A percentile compares a stretch with the other conserved stretches of the same genome.
Evolutionary conservation across 768 basidiomycete species (phyloP).

Genomic region (Leccinellum rugosiceps): DNA sequence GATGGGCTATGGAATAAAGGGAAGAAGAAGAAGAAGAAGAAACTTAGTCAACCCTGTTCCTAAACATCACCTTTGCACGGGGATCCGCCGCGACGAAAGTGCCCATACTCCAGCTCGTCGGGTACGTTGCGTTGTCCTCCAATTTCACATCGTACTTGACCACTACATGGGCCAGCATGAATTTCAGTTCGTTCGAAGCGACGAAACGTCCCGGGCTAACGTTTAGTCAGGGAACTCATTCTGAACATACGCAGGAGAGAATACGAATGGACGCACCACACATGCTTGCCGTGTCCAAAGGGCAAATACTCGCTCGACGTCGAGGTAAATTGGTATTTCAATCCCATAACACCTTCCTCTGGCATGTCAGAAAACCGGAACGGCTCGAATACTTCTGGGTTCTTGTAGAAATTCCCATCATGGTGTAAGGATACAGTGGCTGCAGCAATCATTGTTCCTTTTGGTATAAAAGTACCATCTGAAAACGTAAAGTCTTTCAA

Average conservation of each 20-base stretch:
- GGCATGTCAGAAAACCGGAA: neutral
- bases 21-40: neutral
- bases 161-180: constrained; percentile 45
- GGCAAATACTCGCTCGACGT: neutral
- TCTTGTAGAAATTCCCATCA: neutral
- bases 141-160: constrained; percentile 23
- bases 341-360: neutral
- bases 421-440: neutral
- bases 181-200: constrained; percentile 42
- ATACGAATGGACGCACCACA: neutral
- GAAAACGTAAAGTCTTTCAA: neutral
- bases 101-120: neutral
- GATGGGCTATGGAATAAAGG: neutral
- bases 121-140: constrained; percentile 1
- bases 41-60: constrained; percentile 6
- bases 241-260: neutral
- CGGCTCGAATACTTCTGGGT: neutral
- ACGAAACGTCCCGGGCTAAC: constrained; percentile 37
- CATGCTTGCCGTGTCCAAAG: neutral
- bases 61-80: constrained; percentile 7
- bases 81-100: neutral
- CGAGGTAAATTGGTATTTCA: neutral
- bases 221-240: neutral
- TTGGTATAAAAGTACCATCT: neutral
- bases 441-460: neutral